Conservation (phyloP, 139 green algal genomes). For the Closterium sp. region DNA sequence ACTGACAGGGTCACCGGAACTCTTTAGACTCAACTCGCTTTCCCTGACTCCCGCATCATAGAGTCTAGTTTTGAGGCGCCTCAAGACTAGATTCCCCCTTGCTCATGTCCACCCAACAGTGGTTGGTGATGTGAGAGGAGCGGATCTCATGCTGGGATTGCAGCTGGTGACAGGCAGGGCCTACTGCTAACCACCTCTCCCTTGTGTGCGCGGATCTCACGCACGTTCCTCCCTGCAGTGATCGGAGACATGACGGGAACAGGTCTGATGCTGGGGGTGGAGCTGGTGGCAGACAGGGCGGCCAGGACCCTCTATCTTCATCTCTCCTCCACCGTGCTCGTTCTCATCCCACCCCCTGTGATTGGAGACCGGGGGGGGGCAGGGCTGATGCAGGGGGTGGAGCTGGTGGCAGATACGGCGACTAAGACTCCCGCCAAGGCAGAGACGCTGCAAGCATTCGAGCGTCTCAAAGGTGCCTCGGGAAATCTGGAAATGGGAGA, state of each 20-base stretch:
- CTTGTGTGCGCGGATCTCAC: too few relatives aligned
- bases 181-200: too few relatives aligned
- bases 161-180: too few relatives aligned
- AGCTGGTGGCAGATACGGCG: slow-evolving; percentile 87
- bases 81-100: too few relatives aligned
- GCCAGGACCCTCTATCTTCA: slow-evolving; percentile 48
- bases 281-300: slow-evolving; percentile 85
- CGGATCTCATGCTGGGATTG: slow-evolving; percentile 88
- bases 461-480: slow-evolving; percentile 80
- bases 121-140: too few relatives aligned
- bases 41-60: too few relatives aligned
- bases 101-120: slow-evolving; percentile 18
- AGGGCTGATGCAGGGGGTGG: slow-evolving; percentile 94
- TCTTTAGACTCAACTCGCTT: too few relatives aligned
- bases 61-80: too few relatives aligned
- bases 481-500: background rate
- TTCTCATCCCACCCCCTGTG: slow-evolving; percentile 51
- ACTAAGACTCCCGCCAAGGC: slow-evolving; percentile 84
- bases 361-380: slow-evolving; percentile 89
- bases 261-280: slow-evolving; percentile 93
- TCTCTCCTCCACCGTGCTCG: background rate
- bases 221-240: slow-evolving; percentile 61
- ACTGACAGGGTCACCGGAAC: too few relatives aligned
- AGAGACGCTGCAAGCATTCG: slow-evolving; percentile 77
- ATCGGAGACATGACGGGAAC: slow-evolving; percentile 89